These are phyloP conservation scores for Pseudohalonectria lignicola DNA, from an alignment of 2,329 filamentous ascomycete genomes.

Conservation along the genomic window DNA sequence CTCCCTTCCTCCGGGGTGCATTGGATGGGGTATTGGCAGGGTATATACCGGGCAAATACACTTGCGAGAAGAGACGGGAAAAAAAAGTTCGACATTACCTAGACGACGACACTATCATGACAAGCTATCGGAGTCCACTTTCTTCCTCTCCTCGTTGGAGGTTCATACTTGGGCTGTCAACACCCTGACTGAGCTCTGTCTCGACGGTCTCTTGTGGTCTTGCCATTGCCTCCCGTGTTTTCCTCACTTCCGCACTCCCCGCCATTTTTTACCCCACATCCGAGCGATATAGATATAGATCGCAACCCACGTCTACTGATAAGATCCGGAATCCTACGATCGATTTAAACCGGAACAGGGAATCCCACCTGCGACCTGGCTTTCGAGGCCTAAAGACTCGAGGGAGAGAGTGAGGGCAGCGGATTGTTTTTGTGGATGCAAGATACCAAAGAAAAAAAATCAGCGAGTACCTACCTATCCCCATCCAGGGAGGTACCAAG, in stretches of 20 bases:
- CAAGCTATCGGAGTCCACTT: conserved; percentile 26
- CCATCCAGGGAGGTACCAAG: too few relatives aligned
- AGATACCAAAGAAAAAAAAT: too few relatives aligned
- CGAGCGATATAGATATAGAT: not conserved
- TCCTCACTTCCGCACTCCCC: not conserved
- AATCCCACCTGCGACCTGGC: conserved; percentile 5
- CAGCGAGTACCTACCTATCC: too few relatives aligned
- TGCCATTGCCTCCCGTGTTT: conserved; percentile 12
- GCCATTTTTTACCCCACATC: conserved; percentile 4
- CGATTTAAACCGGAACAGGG: conserved; percentile 1
- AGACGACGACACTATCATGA: conserved; percentile 29
- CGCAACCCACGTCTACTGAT: conserved; percentile 5
- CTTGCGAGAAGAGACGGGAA: too few relatives aligned
- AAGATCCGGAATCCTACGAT: conserved; percentile 1
- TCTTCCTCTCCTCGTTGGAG: conserved; percentile 33
- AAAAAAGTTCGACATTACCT: too few relatives aligned
- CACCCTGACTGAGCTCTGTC: conserved; percentile 21
- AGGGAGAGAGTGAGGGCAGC: too few relatives aligned
- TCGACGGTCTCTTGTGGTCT: too few relatives aligned
- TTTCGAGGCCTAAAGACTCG: too few relatives aligned
- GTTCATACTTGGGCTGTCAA: conserved; percentile 30
- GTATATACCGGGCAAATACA: too few relatives aligned
- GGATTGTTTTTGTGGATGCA: too few relatives aligned
- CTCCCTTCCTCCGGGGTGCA: too few relatives aligned
- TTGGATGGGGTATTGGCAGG: too few relatives aligned